Evolutionary conservation across 2,329 filamentous ascomycete genomes (phyloP), one percentile per base, ranked within the genome.

Genomic region (Remersonia thermophila): DNA sequence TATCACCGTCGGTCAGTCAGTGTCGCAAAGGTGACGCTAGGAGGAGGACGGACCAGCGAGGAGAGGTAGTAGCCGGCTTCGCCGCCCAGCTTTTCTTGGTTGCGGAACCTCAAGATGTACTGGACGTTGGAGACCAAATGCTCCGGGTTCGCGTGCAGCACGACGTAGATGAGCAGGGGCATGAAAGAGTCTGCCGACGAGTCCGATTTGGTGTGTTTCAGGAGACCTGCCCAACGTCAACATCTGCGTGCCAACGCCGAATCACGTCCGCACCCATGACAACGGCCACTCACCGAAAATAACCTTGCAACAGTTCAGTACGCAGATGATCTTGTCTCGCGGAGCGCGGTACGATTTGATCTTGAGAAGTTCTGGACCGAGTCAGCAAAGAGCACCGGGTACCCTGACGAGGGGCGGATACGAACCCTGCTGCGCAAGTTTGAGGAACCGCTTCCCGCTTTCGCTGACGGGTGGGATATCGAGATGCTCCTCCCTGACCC

Each of bases 21-120:
- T 17, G 5, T 10, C 28, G 7, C n/a, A 11, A 3, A 11, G 7
- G 7, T 9, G n/a, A 9, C 4, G 23, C 7, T n/a, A 9, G 17
- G 27, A 5, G 27, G 15, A 8, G 9, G 14, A 43, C 50, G 52
- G 62, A 86, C 82, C 48, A 98, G 63, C 7, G 91, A 96, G 23
- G 89, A 96, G 37, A 98, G 73, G 58, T 98, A 98, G 60, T 98
- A 98, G 10, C 91, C 91, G 11, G 91, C 89, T 64, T 98, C 91
- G n/a, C 91, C 91, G 16, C 83, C 83, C 1, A 98, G 75, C 57
- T 96, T 96, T 36, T 98, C 91, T 58, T 95, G 91, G 52, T 96
- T 95, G 35, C 91, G 77, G 63, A 98, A 98, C 31, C 93, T 79
- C 35, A 96, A 67, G 45, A 98, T 96, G 57, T 98, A 98, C 58